Conservation (phyloP, 2,329 filamentous ascomycete species). For the Diaporthe batatas region DNA sequence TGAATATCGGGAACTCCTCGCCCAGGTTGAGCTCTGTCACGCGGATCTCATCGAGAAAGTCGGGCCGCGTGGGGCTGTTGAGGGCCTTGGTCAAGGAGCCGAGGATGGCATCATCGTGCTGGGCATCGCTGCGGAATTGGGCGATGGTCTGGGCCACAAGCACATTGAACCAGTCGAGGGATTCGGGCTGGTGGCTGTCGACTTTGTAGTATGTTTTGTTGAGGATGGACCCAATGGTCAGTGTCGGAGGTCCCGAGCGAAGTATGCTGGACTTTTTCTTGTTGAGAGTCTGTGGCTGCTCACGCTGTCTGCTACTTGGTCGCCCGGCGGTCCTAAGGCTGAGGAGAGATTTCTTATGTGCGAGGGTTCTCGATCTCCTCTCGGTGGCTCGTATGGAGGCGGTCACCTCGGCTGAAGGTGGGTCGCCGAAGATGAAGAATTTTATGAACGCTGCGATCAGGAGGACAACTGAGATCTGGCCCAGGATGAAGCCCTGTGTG, state of each 20-base stretch:
- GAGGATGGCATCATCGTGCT: conserved; percentile 91
- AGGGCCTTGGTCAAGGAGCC: conserved; percentile 85
- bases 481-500: conserved; percentile 91
- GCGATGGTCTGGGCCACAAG: conserved; percentile 96
- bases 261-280: conserved; percentile 80
- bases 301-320: conserved; percentile 50
- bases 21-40: conserved; percentile 95
- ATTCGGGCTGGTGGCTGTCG: conserved; percentile 94
- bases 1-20: conserved; percentile 98
- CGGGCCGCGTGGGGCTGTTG: conserved; percentile 88
- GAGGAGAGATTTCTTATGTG: conserved; percentile 81
- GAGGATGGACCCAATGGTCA: conserved; percentile 94
- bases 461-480: conserved; percentile 91
- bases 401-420: conserved; percentile 84
- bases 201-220: conserved; percentile 99
- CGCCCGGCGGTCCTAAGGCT: conserved; percentile 64
- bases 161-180: conserved; percentile 99
- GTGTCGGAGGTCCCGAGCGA: conserved; percentile 73
- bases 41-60: conserved; percentile 92
- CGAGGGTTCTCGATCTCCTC: conserved; percentile 78
- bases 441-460: conserved; percentile 97
- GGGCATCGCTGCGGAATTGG: conserved; percentile 92
- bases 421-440: conserved; percentile 99
- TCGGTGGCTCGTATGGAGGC: conserved; percentile 82
- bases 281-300: conserved; percentile 57